Evolutionary conservation across 108 stramenopile species (phyloP).

Genomic region (Cyclotella cryptica): DNA sequence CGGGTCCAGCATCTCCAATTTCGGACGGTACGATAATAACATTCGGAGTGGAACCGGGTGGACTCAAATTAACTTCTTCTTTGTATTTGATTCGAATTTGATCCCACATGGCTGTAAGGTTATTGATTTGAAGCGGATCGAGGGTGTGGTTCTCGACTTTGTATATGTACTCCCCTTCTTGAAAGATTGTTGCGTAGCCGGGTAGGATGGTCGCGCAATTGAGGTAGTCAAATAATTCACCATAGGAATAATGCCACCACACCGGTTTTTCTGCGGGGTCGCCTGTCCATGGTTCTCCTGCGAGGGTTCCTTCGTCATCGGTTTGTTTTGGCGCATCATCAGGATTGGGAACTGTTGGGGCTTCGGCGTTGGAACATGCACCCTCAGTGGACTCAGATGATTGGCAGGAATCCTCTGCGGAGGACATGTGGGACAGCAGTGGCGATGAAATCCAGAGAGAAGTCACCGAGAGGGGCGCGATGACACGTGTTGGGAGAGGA

Average conservation of each 20-base stretch:
- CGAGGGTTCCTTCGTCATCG: background rate
- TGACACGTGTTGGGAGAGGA: background rate
- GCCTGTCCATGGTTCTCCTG: conserved; percentile 7
- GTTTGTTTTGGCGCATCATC: background rate
- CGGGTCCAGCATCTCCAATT: conserved; percentile 38
- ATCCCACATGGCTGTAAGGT: conserved; percentile 19
- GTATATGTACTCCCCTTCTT: conserved; percentile 3
- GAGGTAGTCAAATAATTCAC: conserved; percentile 38
- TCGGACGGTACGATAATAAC: conserved; percentile 30
- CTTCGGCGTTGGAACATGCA: background rate
- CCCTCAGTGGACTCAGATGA: conserved; percentile 3
- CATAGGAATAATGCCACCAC: conserved; percentile 49
- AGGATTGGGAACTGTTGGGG: background rate
- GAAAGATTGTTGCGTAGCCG: conserved; percentile 18
- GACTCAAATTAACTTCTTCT: conserved; percentile 38
- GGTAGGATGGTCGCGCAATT: conserved; percentile 27
- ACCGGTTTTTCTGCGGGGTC: conserved; percentile 17
- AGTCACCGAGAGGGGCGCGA: background rate
- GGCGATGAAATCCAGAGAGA: background rate
- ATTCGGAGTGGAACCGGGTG: conserved; percentile 10
- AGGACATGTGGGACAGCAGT: background rate
- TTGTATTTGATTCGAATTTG: conserved; percentile 30
- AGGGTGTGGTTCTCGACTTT: conserved; percentile 12
- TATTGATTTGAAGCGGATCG: conserved; percentile 5
- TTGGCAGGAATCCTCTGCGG: conserved; percentile 1